Evolutionary conservation across 495 filamentous ascomycete genomes (phyloP).

Genomic region (Parmelia sp.): DNA sequence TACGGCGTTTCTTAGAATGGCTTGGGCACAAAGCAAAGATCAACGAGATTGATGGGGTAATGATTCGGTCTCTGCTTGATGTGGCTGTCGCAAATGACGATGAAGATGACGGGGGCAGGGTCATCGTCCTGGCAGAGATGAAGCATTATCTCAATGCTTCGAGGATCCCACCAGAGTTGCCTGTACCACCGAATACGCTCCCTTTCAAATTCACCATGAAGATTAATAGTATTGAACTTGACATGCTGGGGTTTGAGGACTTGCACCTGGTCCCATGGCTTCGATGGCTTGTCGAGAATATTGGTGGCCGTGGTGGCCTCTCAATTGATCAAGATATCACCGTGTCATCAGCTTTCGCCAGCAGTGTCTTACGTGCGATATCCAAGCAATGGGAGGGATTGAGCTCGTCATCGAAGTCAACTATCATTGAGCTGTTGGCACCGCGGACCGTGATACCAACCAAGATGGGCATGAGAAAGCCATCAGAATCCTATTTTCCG

Average conservation of each 20-base stretch:
- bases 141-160: slow-evolving; percentile 64
- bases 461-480: slow-evolving; percentile 81
- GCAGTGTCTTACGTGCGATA: slow-evolving; percentile 66
- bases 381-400: slow-evolving; percentile 85
- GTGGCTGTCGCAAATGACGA: slow-evolving; percentile 74
- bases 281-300: slow-evolving; percentile 62
- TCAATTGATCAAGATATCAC: slow-evolving; percentile 56
- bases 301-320: slow-evolving; percentile 41
- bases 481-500: slow-evolving; percentile 84
- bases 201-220: slow-evolving; percentile 70
- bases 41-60: slow-evolving; percentile 59
- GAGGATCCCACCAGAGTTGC: slow-evolving; percentile 73
- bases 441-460: slow-evolving; percentile 78
- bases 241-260: slow-evolving; percentile 76
- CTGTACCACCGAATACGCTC: slow-evolving; percentile 73
- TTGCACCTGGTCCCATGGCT: slow-evolving; percentile 79
- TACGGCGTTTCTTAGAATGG: slow-evolving; percentile 77
- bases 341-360: slow-evolving; percentile 65
- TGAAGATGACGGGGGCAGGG: slow-evolving; percentile 53
- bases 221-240: slow-evolving; percentile 55
- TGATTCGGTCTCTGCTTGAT: slow-evolving; percentile 60
- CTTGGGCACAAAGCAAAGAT: slow-evolving; percentile 57
- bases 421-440: slow-evolving; percentile 55
- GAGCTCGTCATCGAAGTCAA: slow-evolving; percentile 56
- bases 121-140: slow-evolving; percentile 72